Conservation (phyloP, 345 rosid species). For the Sonneratia caseolaris region DNA sequence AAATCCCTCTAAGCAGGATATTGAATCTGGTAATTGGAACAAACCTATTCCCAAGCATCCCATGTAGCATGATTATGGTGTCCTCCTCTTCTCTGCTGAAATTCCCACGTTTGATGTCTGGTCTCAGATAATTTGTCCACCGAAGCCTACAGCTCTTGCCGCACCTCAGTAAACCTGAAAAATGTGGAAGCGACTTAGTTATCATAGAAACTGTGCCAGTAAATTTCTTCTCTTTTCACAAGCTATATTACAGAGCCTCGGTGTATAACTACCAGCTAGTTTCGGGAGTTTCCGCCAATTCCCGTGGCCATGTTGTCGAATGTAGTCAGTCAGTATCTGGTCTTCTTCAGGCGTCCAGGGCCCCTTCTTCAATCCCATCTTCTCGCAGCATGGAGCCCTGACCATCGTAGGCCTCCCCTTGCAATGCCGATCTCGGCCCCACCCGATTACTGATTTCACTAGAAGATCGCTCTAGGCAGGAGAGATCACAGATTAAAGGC, state of each 20-base stretch:
- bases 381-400: slow-evolving; percentile 29
- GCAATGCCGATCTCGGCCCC: too few species aligned
- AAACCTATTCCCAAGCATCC: slow-evolving; percentile 24
- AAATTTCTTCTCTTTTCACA: too few species aligned
- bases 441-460: too few species aligned
- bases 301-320: slow-evolving; percentile 25
- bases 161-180: slow-evolving; percentile 17
- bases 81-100: slow-evolving; percentile 17
- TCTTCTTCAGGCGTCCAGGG: slow-evolving; percentile 37
- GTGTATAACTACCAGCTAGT: slow-evolving; percentile 16
- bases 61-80: slow-evolving; percentile 23
- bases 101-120: slow-evolving; percentile 22
- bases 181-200: not conserved
- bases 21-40: too few species aligned
- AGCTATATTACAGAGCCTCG: not conserved
- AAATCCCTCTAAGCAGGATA: too few species aligned
- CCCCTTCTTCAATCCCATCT: slow-evolving; percentile 28
- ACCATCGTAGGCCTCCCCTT: slow-evolving; percentile 11
- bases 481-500: too few species aligned
- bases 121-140: slow-evolving; percentile 30
- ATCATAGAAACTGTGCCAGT: not conserved
- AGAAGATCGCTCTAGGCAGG: too few species aligned
- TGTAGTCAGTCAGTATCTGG: slow-evolving; percentile 17
- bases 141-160: slow-evolving; percentile 32
- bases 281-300: slow-evolving; percentile 31